Conservation (phyloP, 192 early-diverging fungal species). For the Chytriomyces sp. region DNA sequence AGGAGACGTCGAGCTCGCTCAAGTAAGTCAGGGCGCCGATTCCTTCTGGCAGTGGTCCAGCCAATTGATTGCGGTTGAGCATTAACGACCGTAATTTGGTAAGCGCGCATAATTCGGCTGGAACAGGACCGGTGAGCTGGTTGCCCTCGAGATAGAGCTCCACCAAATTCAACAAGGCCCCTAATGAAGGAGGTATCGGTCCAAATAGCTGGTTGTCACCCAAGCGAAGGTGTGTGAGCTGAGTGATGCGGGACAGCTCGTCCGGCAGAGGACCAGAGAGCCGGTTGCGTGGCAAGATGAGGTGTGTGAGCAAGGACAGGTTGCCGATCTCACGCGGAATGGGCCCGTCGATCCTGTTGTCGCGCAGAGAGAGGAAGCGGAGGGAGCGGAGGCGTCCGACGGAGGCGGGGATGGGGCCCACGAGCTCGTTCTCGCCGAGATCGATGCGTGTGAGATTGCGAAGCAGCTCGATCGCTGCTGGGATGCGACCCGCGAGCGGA, state of each 20-base stretch:
- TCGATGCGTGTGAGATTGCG: background rate
- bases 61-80: background rate
- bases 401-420: constrained; percentile 1
- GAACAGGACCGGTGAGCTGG: background rate
- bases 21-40: background rate
- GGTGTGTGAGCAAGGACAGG: background rate
- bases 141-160: no score
- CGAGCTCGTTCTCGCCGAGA: constrained; percentile 3
- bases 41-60: background rate
- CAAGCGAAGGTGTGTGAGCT: no score
- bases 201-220: no score
- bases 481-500: background rate
- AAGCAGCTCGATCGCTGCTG: background rate
- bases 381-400: background rate
- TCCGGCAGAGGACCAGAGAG: background rate
- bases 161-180: no score
- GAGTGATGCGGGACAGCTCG: no score
- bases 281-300: constrained; percentile 4
- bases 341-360: background rate
- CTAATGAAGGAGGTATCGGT: no score
- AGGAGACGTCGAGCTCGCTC: background rate
- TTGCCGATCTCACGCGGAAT: constrained; percentile 10
- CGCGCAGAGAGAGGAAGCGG: background rate
- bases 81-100: background rate
- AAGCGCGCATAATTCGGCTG: background rate